Percentiles rank a stretch among this genome's conserved stretches.
These are phyloP conservation scores for Vishniacozyma victoriae DNA, from an alignment of 768 basidiomycete genomes.

Conservation along the genomic window DNA sequence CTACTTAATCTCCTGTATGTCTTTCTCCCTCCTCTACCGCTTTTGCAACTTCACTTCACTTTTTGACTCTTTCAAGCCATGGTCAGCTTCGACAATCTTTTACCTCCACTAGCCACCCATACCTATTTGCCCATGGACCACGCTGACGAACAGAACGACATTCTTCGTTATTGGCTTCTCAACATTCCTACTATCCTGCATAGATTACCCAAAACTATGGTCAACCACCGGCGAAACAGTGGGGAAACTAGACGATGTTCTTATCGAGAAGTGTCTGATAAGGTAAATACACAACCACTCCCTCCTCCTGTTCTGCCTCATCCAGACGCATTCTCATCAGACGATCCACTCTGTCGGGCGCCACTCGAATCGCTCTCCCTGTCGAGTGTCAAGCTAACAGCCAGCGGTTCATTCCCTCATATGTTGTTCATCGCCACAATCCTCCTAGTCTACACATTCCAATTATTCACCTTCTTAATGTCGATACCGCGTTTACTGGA, in stretches of 20 bases:
- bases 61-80: no score
- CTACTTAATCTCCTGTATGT: constrained; percentile 92
- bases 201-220: constrained; percentile 79
- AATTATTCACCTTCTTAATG: constrained; percentile 70
- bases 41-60: no score
- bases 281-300: constrained; percentile 54
- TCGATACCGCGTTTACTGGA: constrained; percentile 73
- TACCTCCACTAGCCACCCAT: no score
- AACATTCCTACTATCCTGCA: constrained; percentile 87
- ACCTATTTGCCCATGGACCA: no score
- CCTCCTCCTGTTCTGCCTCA: not conserved
- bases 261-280: constrained; percentile 76
- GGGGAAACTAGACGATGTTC: constrained; percentile 68
- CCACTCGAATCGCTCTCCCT: no score
- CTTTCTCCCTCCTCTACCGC: no score
- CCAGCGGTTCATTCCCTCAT: constrained; percentile 36
- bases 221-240: constrained; percentile 53
- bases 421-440: constrained; percentile 54
- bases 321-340: no score
- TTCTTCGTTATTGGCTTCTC: constrained; percentile 99
- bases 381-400: not conserved
- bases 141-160: constrained; percentile 82
- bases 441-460: constrained; percentile 81
- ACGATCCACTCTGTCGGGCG: no score
- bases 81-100: no score